Evolutionary conservation across 192 early-diverging fungal genomes (phyloP).

Genomic region (Jimgerdemannia flammicorona): DNA sequence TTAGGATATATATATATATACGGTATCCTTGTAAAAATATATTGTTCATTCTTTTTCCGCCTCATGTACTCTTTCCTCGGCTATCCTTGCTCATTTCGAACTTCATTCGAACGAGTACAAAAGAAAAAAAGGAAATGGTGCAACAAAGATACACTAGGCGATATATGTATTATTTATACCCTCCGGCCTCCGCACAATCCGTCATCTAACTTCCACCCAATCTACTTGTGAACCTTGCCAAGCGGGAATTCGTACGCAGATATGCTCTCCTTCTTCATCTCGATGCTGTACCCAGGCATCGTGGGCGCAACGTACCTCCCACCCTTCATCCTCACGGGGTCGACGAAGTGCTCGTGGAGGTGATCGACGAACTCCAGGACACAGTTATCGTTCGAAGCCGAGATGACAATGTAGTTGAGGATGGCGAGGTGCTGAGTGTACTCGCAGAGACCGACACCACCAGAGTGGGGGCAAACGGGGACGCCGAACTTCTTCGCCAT

Average conservation of each 20-base stretch:
- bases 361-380: slow-evolving; percentile 37
- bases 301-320: slow-evolving; percentile 24
- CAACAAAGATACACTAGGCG: too few relatives aligned
- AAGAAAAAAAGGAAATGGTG: too few relatives aligned
- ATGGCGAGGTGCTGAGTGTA: slow-evolving; percentile 34
- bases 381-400: slow-evolving; percentile 22
- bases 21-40: too few relatives aligned
- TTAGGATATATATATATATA: too few relatives aligned
- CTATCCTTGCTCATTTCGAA: too few relatives aligned
- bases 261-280: slow-evolving; percentile 32
- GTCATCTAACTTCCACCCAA: not conserved
- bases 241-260: slow-evolving; percentile 32
- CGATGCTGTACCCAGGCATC: slow-evolving; percentile 24
- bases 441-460: slow-evolving; percentile 34
- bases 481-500: slow-evolving; percentile 37
- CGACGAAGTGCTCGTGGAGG: slow-evolving; percentile 32
- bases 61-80: too few relatives aligned
- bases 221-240: slow-evolving; percentile 19
- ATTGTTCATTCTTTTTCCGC: too few relatives aligned
- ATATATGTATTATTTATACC: too few relatives aligned
- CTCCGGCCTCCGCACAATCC: not conserved
- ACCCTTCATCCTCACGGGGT: slow-evolving; percentile 26
- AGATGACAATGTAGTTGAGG: slow-evolving; percentile 34
- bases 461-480: slow-evolving; percentile 33
- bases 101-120: too few relatives aligned